Evolutionary conservation across 805 yeast genomes (phyloP), one percentile per base, ranked within the genome.

Genomic region (Saturnispora silvae): DNA sequence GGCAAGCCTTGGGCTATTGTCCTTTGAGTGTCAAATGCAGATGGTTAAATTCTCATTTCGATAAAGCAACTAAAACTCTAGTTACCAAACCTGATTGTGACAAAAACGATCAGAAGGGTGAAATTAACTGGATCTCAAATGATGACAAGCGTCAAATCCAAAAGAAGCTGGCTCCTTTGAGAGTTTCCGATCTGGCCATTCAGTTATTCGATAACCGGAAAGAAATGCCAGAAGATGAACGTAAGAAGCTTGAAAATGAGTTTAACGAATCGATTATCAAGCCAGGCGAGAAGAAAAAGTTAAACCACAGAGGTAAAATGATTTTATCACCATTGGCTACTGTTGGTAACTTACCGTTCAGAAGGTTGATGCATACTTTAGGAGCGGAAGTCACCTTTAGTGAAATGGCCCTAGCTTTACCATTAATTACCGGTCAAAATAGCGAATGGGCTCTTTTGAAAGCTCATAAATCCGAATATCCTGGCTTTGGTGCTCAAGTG

Each of bases 401-500:
- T 28, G 99, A 92, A 61, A 92, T 92, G 98, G 96, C 97, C 0
- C 65, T 92, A 26, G 64, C 82, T 2, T 62, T 83, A 35, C 96
- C 97, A 1, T 63, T 92, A 37, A 62, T 92, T 19, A 95, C 84
- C 55, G 98, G 96, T 20, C 71, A 80, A 14, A 85, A 85, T 54
- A 75, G 94, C 2, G 99, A 92, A 58, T 92, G 99, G 99, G 99
- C 99, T 0, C 65, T 92, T 33, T 85, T 95, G 16, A 82, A 87
- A 51, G 92, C 95, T 4, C 96, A 92, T 56, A 55, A 61, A 16
- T 61, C 75, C 2, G 98, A 92, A 55, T 67, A 69, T 38, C 94
- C 89, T 5, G 92, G 92, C 0, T 92, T 80, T 59, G 98, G 96
- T 36, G 83, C 86, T 14, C 98, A 92, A 63, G 73, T 92, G 28